Base-by-base conservation (phyloP, 116 monocot species). In the Cymodocea nodosa region DNA sequence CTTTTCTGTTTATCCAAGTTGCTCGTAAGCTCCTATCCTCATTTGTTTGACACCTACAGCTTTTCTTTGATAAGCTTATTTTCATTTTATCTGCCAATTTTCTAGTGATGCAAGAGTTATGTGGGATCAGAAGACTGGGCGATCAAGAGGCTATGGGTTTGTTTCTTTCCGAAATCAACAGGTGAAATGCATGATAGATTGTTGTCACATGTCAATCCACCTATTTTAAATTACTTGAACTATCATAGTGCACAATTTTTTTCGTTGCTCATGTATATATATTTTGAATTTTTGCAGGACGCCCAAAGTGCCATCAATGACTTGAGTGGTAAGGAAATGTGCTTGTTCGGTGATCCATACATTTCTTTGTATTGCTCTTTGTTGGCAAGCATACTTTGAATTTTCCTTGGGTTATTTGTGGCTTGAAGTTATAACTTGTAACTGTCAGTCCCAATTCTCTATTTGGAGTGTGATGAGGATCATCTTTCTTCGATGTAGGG, bases 51-150 rank as follows among this genome's bases (percentile, higher is more conserved):
- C 11, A 36, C 23, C 6, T 30, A 17, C 12, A 8, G 23, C 36
- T 35, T n/a, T 2, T 36, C 13, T 72, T 35, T 13, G 5, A 48
- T 39, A 40, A 36, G 13, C 14, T 22, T 40, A 51, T 51, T 11
- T 35, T 15, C 35, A 13, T 35, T 54, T 51, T 44, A 24, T 50
- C 40, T 64, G 30, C 51, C 18, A 9, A 60, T 63, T 10, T 62
- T 71, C 4, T 54, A 94, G 94, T 35, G 94, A 94, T 79, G 86
- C 94, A 65, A 79, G 83, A 59, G 89, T 94, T 62, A 89, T 94
- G 94, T 94, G 94, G 94, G 94, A 94, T 59, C 86, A 89, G 70
- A 94, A 94, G 62, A 89, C 89, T 70, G 94, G 89, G 12, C 86
- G 87, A 16, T 94, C 94, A 52, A 86, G 89, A 66, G 94, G 94